Percentiles rank a stretch among this genome's conserved stretches.
Conservation (phyloP, 768 basidiomycete species). For the Lyophyllum semitale region DNA sequence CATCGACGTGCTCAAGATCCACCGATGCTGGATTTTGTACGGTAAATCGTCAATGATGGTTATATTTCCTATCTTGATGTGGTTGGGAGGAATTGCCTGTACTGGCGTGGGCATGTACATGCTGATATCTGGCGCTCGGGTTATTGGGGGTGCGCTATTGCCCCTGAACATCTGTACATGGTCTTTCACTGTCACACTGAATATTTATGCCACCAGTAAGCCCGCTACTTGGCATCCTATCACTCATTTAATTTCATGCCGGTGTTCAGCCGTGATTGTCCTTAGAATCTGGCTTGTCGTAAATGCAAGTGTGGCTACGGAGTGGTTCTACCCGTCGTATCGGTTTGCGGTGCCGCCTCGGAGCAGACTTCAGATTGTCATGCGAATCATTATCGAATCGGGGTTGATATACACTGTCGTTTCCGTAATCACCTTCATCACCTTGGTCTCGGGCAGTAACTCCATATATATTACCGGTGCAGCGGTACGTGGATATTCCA, state of each 20-base stretch:
- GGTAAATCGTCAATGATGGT: constrained; percentile 32
- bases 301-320: not conserved
- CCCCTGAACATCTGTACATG: constrained; percentile 41
- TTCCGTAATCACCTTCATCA: not conserved
- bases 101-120: not conserved
- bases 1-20: constrained; percentile 33
- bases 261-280: constrained; percentile 34
- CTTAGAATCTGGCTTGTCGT: constrained; percentile 31
- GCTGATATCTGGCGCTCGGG: not conserved
- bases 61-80: constrained; percentile 29
- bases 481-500: not conserved
- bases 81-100: constrained; percentile 37
- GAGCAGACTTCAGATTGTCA: constrained; percentile 21
- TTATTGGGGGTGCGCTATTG: constrained; percentile 9
- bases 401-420: constrained; percentile 37
- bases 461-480: not conserved
- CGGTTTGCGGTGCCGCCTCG: not conserved
- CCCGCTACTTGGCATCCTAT: not conserved
- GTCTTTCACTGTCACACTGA: constrained; percentile 35
- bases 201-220: constrained; percentile 38
- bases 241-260: not conserved
- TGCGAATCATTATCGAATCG: constrained; percentile 39
- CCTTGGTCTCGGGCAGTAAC: not conserved
- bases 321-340: not conserved
- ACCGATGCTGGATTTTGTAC: constrained; percentile 40